Percentiles rank a stretch among this genome's conserved stretches.
phyloP scores from a whole-genome alignment of 495 filamentous ascomycete genomes.

The Penicillium robsamsonii region DNA sequence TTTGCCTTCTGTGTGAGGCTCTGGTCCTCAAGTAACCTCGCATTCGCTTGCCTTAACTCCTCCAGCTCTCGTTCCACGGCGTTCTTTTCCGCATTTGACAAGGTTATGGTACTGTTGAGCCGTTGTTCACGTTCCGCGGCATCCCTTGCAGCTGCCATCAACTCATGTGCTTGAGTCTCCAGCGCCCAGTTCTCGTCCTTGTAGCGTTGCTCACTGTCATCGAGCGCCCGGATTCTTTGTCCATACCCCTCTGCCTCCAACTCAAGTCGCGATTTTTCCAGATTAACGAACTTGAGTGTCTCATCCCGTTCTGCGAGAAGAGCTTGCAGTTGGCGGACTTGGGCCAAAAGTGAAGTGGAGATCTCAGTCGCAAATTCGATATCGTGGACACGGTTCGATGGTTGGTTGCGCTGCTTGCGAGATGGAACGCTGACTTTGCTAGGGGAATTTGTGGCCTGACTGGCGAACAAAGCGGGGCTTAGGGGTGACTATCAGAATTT shows the following conservation, averaged over 20 bases:
- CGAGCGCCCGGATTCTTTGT: constrained; percentile 73
- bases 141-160: constrained; percentile 66
- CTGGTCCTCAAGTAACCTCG: constrained; percentile 80
- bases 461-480: constrained; percentile 77
- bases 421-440: constrained; percentile 83
- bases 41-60: constrained; percentile 73
- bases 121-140: constrained; percentile 75
- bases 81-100: constrained; percentile 71
- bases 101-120: constrained; percentile 66
- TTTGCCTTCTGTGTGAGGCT: constrained; percentile 71
- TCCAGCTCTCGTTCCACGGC: constrained; percentile 78
- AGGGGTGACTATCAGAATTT: constrained; percentile 55
- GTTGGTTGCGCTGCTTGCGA: constrained; percentile 87
- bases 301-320: constrained; percentile 86
- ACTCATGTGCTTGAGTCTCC: constrained; percentile 83
- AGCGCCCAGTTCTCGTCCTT: constrained; percentile 98
- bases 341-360: constrained; percentile 81
- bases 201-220: constrained; percentile 91
- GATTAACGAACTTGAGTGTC: constrained; percentile 65
- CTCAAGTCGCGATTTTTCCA: constrained; percentile 75
- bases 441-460: constrained; percentile 81
- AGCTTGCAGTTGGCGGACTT: constrained; percentile 83
- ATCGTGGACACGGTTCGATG: constrained; percentile 79
- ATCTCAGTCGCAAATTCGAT: constrained; percentile 97
- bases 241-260: constrained; percentile 75